phyloP scores from a whole-genome alignment of 495 filamentous ascomycete species.

The Cercophora scortea region DNA sequence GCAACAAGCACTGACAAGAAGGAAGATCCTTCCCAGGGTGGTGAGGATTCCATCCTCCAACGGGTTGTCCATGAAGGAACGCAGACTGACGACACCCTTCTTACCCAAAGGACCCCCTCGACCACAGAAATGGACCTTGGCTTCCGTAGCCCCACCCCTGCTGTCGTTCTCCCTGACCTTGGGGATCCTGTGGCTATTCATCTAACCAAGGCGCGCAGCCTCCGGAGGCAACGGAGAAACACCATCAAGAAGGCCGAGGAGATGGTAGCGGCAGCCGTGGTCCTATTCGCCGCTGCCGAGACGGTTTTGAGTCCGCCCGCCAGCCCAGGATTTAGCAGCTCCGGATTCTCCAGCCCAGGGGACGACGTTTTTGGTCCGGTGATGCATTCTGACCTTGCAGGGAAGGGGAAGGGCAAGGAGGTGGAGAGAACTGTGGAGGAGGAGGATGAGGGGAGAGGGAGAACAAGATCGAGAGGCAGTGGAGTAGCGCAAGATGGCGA shows the following conservation, averaged over 20 bases:
- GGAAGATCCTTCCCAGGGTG: constrained; percentile 22
- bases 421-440: constrained; percentile 15
- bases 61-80: constrained; percentile 22
- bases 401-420: constrained; percentile 24
- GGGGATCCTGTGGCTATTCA: constrained; percentile 31
- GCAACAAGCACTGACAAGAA: constrained; percentile 12
- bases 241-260: constrained; percentile 36
- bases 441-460: constrained; percentile 15
- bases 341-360: constrained; percentile 18
- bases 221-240: constrained; percentile 29
- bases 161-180: constrained; percentile 35
- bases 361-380: constrained; percentile 18
- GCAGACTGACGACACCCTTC: constrained; percentile 28
- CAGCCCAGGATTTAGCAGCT: constrained; percentile 22
- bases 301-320: constrained; percentile 25
- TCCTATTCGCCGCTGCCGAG: constrained; percentile 37
- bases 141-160: constrained; percentile 34
- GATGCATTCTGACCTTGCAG: constrained; percentile 20
- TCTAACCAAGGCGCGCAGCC: constrained; percentile 28
- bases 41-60: constrained; percentile 25
- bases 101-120: constrained; percentile 15
- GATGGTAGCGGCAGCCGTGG: constrained; percentile 38
- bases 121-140: constrained; percentile 18
- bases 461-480: constrained; percentile 21
- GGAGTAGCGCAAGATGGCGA: constrained; percentile 16